A percentile compares a stretch with the other conserved stretches of the same genome.
phyloP scores from a whole-genome alignment of 192 early-diverging fungal species.

The Dimargaris verticillata region DNA sequence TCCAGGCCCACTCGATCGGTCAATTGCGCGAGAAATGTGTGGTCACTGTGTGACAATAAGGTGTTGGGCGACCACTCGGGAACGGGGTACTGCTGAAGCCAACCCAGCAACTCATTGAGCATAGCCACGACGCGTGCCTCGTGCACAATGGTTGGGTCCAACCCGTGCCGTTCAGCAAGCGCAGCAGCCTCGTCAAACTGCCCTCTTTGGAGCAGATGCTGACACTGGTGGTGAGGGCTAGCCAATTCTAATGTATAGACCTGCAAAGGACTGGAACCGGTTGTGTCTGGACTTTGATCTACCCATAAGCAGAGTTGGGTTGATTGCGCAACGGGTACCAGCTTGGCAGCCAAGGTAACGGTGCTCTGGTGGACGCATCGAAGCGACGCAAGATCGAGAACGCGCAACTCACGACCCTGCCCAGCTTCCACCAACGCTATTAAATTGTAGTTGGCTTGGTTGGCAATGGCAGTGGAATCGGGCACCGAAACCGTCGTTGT shows the following conservation, averaged over 20 bases:
- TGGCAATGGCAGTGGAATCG: not conserved
- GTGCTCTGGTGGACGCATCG: not conserved
- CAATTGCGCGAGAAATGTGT: not conserved
- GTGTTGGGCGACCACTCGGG: not conserved
- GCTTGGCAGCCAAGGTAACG: not conserved
- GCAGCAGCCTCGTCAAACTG: conserved; percentile 19
- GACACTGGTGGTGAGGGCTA: not conserved
- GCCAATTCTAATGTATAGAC: not conserved
- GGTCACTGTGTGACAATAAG: not conserved
- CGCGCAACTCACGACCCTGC: not conserved
- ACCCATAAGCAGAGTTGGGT: not conserved
- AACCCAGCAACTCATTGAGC: not conserved
- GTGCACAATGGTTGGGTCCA: conserved; percentile 16
- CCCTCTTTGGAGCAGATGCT: conserved; percentile 17
- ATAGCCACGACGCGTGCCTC: conserved; percentile 16
- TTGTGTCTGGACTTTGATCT: not conserved
- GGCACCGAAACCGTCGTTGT: not conserved
- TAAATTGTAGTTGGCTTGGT: not conserved
- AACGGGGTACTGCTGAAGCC: not conserved
- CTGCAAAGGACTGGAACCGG: not conserved
- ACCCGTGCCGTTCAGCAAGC: conserved; percentile 18
- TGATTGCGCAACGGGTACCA: not conserved
- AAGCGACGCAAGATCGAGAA: not conserved
- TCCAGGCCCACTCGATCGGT: not conserved
- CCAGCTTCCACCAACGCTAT: not conserved